Conservation (phyloP, 306 rosid species). For the Parietaria judaica region DNA sequence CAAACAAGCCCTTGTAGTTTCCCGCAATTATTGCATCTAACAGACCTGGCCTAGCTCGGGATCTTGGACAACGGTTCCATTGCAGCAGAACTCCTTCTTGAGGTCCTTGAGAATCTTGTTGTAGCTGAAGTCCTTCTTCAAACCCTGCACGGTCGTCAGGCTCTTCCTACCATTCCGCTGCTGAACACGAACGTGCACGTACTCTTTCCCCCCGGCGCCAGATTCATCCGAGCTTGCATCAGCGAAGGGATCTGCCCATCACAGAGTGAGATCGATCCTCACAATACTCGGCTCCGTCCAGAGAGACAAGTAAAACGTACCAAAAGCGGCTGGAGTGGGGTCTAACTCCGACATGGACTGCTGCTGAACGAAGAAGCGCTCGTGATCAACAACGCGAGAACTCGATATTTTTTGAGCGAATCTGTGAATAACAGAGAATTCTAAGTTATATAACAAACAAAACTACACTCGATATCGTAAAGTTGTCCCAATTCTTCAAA, state of each 20-base stretch:
- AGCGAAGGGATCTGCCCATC: constrained; percentile 40
- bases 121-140: constrained; percentile 46
- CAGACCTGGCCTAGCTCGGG: constrained; percentile 46
- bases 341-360: constrained; percentile 47
- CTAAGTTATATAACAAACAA: too few relatives aligned
- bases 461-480: too few relatives aligned
- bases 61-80: constrained; percentile 46
- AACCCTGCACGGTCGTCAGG: constrained; percentile 41
- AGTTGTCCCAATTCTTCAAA: too few relatives aligned
- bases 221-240: constrained; percentile 52
- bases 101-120: constrained; percentile 46
- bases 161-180: constrained; percentile 45
- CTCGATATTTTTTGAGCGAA: constrained; percentile 6
- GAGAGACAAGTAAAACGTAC: constrained; percentile 9
- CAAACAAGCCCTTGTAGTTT: too few relatives aligned
- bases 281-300: neutral
- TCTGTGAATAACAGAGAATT: neutral
- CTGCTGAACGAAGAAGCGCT: constrained; percentile 23
- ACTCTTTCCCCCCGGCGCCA: constrained; percentile 42
- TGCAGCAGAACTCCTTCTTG: constrained; percentile 43
- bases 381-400: constrained; percentile 18
- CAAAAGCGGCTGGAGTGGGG: constrained; percentile 36
- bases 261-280: neutral
- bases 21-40: too few relatives aligned
- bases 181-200: constrained; percentile 40